Evolutionary conservation across 768 basidiomycete genomes (phyloP).

Genomic region (Sutorius australiensis): DNA sequence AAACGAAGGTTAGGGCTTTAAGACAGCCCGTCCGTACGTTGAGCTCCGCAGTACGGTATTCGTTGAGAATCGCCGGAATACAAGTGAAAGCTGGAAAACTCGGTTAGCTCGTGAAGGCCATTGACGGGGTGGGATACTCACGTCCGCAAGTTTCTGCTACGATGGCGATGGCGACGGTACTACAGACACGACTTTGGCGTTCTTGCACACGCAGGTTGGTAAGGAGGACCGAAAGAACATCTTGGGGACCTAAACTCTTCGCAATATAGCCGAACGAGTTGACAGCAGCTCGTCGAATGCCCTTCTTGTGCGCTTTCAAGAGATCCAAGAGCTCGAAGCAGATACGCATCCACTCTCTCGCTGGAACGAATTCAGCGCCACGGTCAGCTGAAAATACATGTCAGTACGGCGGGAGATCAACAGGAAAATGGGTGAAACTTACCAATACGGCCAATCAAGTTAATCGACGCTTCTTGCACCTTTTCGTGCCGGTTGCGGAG

Average conservation of each 20-base stretch:
- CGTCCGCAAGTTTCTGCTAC: constrained; percentile 91
- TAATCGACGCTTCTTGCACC: constrained; percentile 99
- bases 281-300: constrained; percentile 96
- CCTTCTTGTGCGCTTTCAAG: constrained; percentile 98
- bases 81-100: constrained; percentile 79
- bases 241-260: constrained; percentile 98
- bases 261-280: constrained; percentile 99
- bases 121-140: constrained; percentile 23
- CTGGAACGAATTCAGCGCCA: constrained; percentile 97
- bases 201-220: constrained; percentile 98
- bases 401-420: constrained; percentile 4
- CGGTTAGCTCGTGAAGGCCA: constrained; percentile 3
- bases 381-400: constrained; percentile 67
- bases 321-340: constrained; percentile 97
- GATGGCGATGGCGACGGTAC: constrained; percentile 96
- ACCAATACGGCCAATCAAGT: constrained; percentile 97
- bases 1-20: constrained; percentile 97
- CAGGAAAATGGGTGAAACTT: constrained; percentile 1
- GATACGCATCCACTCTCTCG: constrained; percentile 99
- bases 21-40: constrained; percentile 99
- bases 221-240: constrained; percentile 90
- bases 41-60: constrained; percentile 96
- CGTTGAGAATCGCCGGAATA: constrained; percentile 97
- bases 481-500: constrained; percentile 98
- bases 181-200: constrained; percentile 97